These are phyloP conservation scores for Penicillium alfredii DNA, from an alignment of 495 filamentous ascomycete genomes.

Conservation along the genomic window DNA sequence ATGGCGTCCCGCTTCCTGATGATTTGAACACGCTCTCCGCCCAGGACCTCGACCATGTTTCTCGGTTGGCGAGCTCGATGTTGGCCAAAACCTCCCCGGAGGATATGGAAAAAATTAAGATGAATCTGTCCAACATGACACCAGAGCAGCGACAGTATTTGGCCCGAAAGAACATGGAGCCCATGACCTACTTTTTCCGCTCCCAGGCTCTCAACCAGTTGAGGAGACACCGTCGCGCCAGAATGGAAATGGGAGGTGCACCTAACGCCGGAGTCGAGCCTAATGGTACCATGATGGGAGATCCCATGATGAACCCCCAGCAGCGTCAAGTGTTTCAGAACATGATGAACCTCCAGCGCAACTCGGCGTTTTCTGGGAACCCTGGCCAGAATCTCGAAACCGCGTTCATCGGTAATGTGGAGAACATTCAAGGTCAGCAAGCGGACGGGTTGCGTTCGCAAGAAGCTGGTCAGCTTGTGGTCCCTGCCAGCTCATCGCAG, in stretches of 20 bases:
- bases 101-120: constrained; percentile 41
- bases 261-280: constrained; percentile 27
- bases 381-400: constrained; percentile 40
- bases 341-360: constrained; percentile 42
- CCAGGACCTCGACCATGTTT: constrained; percentile 41
- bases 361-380: constrained; percentile 31
- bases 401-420: constrained; percentile 46
- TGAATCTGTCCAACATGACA: constrained; percentile 39
- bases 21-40: constrained; percentile 34
- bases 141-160: constrained; percentile 40
- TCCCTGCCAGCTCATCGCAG: constrained; percentile 56
- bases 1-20: constrained; percentile 25
- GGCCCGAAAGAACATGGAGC: constrained; percentile 38
- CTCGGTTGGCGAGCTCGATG: constrained; percentile 36
- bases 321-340: constrained; percentile 39
- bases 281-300: constrained; percentile 31
- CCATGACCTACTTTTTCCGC: constrained; percentile 46
- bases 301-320: constrained; percentile 36
- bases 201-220: constrained; percentile 40
- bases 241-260: constrained; percentile 29
- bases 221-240: constrained; percentile 29
- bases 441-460: constrained; percentile 56
- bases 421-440: constrained; percentile 56
- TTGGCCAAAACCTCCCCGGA: constrained; percentile 33
- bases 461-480: constrained; percentile 59